phyloP scores from a whole-genome alignment of 2,329 filamentous ascomycete genomes.

The Trichoderma sp. region DNA sequence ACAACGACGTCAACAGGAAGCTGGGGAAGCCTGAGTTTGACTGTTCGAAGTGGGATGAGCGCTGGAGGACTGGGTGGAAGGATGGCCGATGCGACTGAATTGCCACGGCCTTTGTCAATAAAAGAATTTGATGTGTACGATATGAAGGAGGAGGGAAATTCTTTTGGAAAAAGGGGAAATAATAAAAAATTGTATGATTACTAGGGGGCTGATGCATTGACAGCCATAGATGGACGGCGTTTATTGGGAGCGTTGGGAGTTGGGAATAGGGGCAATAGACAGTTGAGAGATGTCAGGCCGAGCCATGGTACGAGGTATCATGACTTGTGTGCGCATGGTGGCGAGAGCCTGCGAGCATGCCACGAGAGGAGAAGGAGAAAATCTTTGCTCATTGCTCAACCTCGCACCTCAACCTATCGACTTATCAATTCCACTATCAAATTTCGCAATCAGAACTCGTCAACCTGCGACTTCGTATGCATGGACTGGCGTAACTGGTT shows the following conservation, averaged over 20 bases:
- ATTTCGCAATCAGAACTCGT: neutral
- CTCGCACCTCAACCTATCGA: neutral
- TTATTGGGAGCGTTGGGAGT: neutral
- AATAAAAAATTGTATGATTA: slow-evolving; percentile 5
- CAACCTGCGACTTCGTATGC: neutral
- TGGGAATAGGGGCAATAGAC: slow-evolving; percentile 16
- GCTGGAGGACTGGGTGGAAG: slow-evolving; percentile 90
- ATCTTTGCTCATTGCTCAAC: slow-evolving; percentile 9
- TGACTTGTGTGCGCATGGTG: neutral
- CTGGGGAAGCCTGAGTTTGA: slow-evolving; percentile 90
- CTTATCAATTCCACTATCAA: slow-evolving; percentile 4
- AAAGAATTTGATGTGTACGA: neutral
- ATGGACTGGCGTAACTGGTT: neutral
- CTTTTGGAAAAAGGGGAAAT: neutral
- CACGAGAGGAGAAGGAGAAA: neutral
- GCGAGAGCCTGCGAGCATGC: slow-evolving; percentile 10
- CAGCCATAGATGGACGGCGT: neutral
- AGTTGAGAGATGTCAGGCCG: neutral
- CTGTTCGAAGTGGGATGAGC: slow-evolving; percentile 86
- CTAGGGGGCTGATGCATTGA: neutral
- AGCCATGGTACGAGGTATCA: slow-evolving; percentile 2
- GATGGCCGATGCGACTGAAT: slow-evolving; percentile 62
- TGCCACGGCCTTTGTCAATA: neutral
- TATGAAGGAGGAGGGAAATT: neutral
- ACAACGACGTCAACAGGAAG: slow-evolving; percentile 87